Conservation (phyloP, 202 grass and related monocot genomes). For the Zizania palustris region DNA sequence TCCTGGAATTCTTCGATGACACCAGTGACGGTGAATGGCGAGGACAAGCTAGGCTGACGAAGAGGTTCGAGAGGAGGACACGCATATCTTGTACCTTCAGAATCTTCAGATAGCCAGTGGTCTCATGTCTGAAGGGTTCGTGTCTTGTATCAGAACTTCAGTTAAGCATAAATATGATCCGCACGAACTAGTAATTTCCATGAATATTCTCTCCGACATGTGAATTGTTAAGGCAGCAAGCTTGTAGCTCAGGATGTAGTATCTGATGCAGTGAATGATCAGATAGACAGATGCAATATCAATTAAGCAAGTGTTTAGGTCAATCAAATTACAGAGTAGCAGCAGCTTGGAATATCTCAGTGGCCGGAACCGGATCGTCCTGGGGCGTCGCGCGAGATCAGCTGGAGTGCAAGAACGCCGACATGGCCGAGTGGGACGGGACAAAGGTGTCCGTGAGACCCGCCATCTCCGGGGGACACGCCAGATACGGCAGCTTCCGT, state of each 20-base stretch:
- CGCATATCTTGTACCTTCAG: neutral
- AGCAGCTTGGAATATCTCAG: neutral
- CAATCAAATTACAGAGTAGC: neutral
- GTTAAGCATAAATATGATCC: neutral
- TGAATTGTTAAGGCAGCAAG: neutral
- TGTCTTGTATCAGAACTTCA: neutral
- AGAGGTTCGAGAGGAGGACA: neutral
- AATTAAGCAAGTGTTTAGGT: neutral
- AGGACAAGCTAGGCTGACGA: neutral
- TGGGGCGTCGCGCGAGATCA: neutral
- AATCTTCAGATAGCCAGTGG: neutral
- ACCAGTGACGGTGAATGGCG: too few species aligned
- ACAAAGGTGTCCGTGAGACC: constrained; percentile 47
- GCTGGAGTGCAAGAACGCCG: neutral
- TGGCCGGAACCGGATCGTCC: neutral
- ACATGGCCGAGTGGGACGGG: constrained; percentile 27
- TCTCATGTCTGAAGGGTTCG: neutral
- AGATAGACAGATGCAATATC: neutral
- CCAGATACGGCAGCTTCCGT: constrained; percentile 19
- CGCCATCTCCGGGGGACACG: constrained; percentile 25
- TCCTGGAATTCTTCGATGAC: neutral
- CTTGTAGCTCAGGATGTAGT: neutral
- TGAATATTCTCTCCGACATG: neutral
- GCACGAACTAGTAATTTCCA: neutral
- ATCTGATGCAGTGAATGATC: neutral